A percentile compares a stretch with the other conserved stretches of the same genome.
Conservation (phyloP, 108 stramenopile genomes). For the Aureococcus anophagefferens region DNA sequence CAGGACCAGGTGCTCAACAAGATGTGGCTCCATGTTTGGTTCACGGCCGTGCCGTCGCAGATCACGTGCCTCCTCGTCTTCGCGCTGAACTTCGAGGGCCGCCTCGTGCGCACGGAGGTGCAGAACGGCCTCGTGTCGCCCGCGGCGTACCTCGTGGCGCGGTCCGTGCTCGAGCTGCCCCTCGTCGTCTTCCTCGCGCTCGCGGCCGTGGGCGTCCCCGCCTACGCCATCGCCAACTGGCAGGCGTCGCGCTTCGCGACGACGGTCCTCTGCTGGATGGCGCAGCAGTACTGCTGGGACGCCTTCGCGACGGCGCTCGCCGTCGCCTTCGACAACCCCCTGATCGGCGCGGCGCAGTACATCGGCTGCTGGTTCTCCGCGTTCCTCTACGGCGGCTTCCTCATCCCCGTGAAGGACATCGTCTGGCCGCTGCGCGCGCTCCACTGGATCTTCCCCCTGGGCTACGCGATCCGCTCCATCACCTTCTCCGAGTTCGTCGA, state of each 20-base stretch:
- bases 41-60: conserved; percentile 19
- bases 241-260: not conserved
- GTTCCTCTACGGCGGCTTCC: conserved; percentile 32
- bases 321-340: conserved; percentile 23
- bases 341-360: conserved; percentile 31
- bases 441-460: conserved; percentile 12
- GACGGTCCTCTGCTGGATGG: conserved; percentile 5
- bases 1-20: conserved; percentile 7
- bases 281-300: conserved; percentile 17
- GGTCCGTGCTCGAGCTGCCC: conserved; percentile 25
- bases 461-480: conserved; percentile 3
- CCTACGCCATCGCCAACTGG: conserved; percentile 15
- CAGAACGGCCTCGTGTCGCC: conserved; percentile 33
- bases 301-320: conserved; percentile 26
- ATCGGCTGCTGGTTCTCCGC: conserved; percentile 32
- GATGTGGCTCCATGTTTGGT: conserved; percentile 9
- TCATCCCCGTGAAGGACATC: conserved; percentile 19
- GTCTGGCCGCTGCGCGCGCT: conserved; percentile 16
- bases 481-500: not conserved
- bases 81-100: conserved; percentile 33
- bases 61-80: conserved; percentile 32
- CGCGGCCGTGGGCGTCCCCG: conserved; percentile 20
- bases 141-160: conserved; percentile 21
- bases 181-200: conserved; percentile 30
- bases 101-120: conserved; percentile 21